Evolutionary conservation across 495 filamentous ascomycete species (phyloP), one percentile per base, ranked within the genome.

Genomic region (Poronia punctata): DNA sequence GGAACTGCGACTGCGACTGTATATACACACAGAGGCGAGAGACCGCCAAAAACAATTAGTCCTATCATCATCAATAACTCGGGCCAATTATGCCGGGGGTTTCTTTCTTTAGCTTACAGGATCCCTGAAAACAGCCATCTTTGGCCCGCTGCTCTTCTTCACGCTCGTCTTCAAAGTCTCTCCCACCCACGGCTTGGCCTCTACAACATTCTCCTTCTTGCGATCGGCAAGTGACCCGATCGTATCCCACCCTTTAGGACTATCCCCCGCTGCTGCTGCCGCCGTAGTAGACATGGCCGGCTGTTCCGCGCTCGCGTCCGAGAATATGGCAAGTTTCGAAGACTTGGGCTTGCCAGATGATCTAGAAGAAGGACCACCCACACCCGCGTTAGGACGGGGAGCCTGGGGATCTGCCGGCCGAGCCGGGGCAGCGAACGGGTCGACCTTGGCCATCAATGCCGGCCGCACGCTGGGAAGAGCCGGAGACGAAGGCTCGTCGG

Each of bases 51-150:
- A n/a, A 64, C 65, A 75, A 87, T 95, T 93, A 95, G 88, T 93
- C 88, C 88, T 95, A 74, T 78, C 76, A 79, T 82, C 74, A 89
- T 95, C 88, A 93, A 95, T 78, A 87, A 74, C 51, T 64, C 70
- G 60, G n/a, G n/a, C n/a, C n/a, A n/a, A n/a, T n/a, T n/a, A n/a
- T n/a, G n/a, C n/a, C n/a, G n/a, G n/a, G n/a, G n/a, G n/a, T n/a
- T n/a, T 43, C 42, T 45, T 19, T 26, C 52, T 42, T 46, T 17
- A 38, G 77, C 89, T 79, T 80, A 97, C 92, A 84, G 84, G 75
- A 72, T 98, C 92, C 68, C 88, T 88, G 73, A 95, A 98, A 14
- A 97, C 76, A 53, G 81, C 68, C 78, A 98, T 78, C 69, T 96
- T 98, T 35, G 84, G 72, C 22, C 70, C 72, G 31, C 76, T 82